Evolutionary conservation across 1,284 basidiomycete genomes (phyloP), one percentile per base, ranked within the genome.

Genomic region (Bjerkandera adusta): DNA sequence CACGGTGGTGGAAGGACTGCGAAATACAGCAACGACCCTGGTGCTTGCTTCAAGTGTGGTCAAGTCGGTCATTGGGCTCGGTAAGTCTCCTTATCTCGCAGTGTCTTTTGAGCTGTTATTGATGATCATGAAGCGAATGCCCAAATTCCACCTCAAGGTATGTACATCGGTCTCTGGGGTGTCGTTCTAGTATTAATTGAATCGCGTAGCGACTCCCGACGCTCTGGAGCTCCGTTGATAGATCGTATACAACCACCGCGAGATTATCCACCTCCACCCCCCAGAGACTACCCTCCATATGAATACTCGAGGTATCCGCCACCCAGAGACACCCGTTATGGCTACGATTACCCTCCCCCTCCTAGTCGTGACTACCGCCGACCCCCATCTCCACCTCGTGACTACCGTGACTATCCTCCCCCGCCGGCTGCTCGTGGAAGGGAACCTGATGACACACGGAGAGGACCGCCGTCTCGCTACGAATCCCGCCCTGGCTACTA

Each of bases 21-120:
- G 8, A 89, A 88, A 60, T 85, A 81, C 52, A 68, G 75, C 20
- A 81, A 83, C 20, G 89, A 90, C 48, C 86, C 89, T 22, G 87
- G 88, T 8, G 85, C 88, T 43, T 92, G 89, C 61, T 92, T 91
- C 68, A 89, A 81, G 55, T 92, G 89, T 49, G 89, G 86, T 16
- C 76, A 84, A 57, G 73, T 78, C 65, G 89, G 89, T 20, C 89
- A 92, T 64, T 92, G 89, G 88, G 89, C 89, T 27, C 84, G 88
- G 87, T 88, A 55, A 30, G 79, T 50, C 30, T 26, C 47, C 35
- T n/a, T 26, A 18, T 36, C 16, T 26, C 20, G 21, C 36, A 15
- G 24, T 18, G 41, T n/a, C 47, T 32, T 33, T 39, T 48, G 21
- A 45, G 54, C 27, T 44, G 47, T n/a, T 43, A 27, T 41, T 44